These are phyloP conservation scores for Clavaria fumosa DNA, from an alignment of 768 basidiomycete species.

Conservation along the genomic window DNA sequence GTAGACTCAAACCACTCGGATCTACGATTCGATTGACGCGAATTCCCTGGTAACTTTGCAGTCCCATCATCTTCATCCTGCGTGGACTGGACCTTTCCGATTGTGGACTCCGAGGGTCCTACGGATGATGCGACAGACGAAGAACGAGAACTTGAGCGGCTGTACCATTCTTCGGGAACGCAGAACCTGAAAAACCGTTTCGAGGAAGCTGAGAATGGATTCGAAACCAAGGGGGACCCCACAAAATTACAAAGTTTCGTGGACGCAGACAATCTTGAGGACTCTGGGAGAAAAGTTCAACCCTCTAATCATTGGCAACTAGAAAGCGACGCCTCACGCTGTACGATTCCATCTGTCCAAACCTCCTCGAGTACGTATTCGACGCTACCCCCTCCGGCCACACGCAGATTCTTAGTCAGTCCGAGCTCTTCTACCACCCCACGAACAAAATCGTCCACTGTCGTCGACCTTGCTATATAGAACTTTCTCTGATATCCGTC, in stretches of 20 bases:
- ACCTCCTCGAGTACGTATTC: slow-evolving; percentile 66
- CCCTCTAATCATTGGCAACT: slow-evolving; percentile 27
- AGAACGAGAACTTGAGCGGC: slow-evolving; percentile 43
- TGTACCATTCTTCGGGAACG: slow-evolving; percentile 71
- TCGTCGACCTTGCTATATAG: slow-evolving; percentile 45
- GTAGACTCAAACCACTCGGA: too few species aligned
- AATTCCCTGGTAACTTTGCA: slow-evolving; percentile 40
- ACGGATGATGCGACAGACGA: slow-evolving; percentile 27
- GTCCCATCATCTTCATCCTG: slow-evolving; percentile 46
- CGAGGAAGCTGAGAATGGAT: slow-evolving; percentile 27
- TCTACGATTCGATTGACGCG: too few species aligned
- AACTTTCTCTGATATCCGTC: slow-evolving; percentile 54
- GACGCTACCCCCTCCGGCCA: slow-evolving; percentile 51
- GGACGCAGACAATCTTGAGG: slow-evolving; percentile 28
- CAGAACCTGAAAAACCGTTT: slow-evolving; percentile 42
- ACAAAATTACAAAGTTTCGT: slow-evolving; percentile 30
- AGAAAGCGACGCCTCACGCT: slow-evolving; percentile 32
- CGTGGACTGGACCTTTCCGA: slow-evolving; percentile 32
- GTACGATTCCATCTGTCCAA: slow-evolving; percentile 34
- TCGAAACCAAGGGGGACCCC: slow-evolving; percentile 23
- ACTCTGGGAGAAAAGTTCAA: slow-evolving; percentile 21
- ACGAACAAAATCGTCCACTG: slow-evolving; percentile 39
- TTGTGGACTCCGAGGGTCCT: slow-evolving; percentile 36
- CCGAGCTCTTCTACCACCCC: slow-evolving; percentile 48
- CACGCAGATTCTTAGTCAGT: slow-evolving; percentile 43